Conservation (phyloP, 2,329 filamentous ascomycete species). For the Pseudogymnoascus sp. region DNA sequence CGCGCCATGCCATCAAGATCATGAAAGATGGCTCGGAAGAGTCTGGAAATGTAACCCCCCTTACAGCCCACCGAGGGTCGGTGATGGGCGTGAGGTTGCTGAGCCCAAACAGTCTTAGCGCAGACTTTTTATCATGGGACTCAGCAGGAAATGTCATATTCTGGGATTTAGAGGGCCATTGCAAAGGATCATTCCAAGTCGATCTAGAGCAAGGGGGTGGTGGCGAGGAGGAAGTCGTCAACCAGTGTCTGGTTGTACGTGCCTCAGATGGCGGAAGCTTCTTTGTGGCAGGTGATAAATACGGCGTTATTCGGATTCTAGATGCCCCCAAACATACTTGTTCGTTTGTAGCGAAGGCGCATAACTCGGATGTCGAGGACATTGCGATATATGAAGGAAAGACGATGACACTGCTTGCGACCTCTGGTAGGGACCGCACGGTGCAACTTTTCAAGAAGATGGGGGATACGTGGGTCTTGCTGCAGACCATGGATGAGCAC, state of each 20-base stretch:
- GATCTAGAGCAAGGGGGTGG: constrained; percentile 56
- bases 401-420: constrained; percentile 61
- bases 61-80: constrained; percentile 54
- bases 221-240: constrained; percentile 41
- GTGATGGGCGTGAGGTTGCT: constrained; percentile 68
- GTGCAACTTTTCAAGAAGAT: constrained; percentile 71
- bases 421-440: constrained; percentile 81
- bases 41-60: constrained; percentile 36
- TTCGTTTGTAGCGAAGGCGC: constrained; percentile 69
- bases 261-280: constrained; percentile 53
- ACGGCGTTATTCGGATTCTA: constrained; percentile 69
- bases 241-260: constrained; percentile 51
- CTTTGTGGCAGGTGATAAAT: constrained; percentile 76
- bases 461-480: constrained; percentile 56
- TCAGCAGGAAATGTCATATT: constrained; percentile 70
- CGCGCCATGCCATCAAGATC: constrained; percentile 65
- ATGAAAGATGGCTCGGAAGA: constrained; percentile 25
- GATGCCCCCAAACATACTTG: constrained; percentile 42
- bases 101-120: constrained; percentile 48
- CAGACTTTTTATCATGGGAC: constrained; percentile 86
- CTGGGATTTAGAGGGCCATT: constrained; percentile 68
- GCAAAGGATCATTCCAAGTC: constrained; percentile 55
- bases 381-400: constrained; percentile 62
- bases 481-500: constrained; percentile 90
- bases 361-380: constrained; percentile 75